Conservation (phyloP, 148 eudicot genomes). For the Rhododendron vialii region DNA sequence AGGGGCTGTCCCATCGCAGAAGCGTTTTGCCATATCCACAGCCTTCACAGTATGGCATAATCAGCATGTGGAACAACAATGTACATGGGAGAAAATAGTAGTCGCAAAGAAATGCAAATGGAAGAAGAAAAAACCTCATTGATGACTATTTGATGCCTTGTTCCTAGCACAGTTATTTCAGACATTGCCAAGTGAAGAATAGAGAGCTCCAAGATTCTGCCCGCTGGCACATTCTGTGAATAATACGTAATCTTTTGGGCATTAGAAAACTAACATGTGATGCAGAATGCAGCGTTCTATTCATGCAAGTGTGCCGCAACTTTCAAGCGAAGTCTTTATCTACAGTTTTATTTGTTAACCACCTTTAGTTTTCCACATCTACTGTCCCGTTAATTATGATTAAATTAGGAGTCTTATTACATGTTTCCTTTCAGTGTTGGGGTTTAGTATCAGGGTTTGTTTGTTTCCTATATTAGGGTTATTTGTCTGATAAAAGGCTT, state of each 20-base stretch:
- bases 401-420: neutral
- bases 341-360: neutral
- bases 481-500: neutral
- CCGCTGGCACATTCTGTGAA: conserved; percentile 58
- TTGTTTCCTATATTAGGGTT: neutral
- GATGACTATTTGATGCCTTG: conserved; percentile 77
- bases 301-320: neutral
- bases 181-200: conserved; percentile 91
- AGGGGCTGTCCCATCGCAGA: conserved; percentile 89
- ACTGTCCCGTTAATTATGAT: neutral
- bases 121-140: conserved; percentile 57
- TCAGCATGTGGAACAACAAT: neutral
- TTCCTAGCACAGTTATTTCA: conserved; percentile 70
- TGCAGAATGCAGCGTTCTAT: neutral
- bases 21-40: conserved; percentile 88
- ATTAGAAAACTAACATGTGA: neutral
- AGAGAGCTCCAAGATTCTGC: conserved; percentile 75
- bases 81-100: neutral
- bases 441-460: neutral
- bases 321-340: neutral
- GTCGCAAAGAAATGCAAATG: neutral
- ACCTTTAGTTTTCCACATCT: neutral
- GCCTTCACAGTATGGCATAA: conserved; percentile 41
- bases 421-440: neutral
- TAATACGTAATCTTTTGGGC: neutral